Evolutionary conservation across 257 asterid species (phyloP).

Genomic region (Solanum clarkiae): DNA sequence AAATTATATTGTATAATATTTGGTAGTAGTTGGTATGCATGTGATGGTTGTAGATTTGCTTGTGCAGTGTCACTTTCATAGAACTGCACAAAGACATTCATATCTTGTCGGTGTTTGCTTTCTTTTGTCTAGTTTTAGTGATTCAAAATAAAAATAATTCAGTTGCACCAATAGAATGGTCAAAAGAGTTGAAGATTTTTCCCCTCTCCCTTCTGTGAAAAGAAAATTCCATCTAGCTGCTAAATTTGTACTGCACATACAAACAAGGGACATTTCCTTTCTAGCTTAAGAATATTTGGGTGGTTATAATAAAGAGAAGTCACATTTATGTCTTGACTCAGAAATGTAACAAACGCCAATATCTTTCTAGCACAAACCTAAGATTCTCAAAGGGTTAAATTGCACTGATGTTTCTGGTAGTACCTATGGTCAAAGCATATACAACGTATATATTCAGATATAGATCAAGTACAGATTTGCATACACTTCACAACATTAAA

Average conservation of each 20-base stretch:
- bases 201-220: background rate
- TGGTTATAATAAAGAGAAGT: background rate
- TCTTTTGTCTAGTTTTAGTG: background rate
- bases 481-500: background rate
- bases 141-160: background rate
- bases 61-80: background rate
- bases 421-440: background rate
- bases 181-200: background rate
- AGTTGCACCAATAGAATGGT: background rate
- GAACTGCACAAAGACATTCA: background rate
- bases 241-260: background rate
- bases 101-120: background rate
- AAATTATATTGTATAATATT: background rate
- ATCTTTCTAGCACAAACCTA: background rate
- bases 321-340: background rate
- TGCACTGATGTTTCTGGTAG: background rate
- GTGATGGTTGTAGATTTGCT: background rate
- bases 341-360: background rate
- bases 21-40: background rate
- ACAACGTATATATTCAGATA: background rate
- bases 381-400: background rate
- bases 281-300: background rate
- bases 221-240: background rate
- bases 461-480: conserved; percentile 12
- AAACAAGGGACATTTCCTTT: background rate